Evolutionary conservation across 2,329 filamentous ascomycete genomes (phyloP).

Genomic region (Incumbomyces lentus): DNA sequence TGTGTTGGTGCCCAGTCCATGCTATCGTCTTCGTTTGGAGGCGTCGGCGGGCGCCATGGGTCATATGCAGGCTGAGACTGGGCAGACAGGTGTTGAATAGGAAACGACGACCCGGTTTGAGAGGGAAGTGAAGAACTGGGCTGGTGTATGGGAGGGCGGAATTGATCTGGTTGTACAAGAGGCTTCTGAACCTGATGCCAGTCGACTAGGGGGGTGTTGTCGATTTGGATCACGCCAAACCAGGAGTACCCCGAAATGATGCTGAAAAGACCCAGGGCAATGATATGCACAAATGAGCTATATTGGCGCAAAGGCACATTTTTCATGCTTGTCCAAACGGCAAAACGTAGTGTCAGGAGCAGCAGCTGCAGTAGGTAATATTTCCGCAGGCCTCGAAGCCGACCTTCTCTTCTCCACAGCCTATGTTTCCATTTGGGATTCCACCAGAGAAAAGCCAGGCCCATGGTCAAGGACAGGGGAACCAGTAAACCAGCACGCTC

Average conservation of each 20-base stretch:
- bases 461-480: slow-evolving; percentile 28
- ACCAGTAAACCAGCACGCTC: slow-evolving; percentile 13
- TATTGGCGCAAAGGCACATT: slow-evolving; percentile 28
- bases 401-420: slow-evolving; percentile 31
- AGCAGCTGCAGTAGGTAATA: slow-evolving; percentile 40
- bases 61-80: slow-evolving; percentile 22
- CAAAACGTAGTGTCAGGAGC: slow-evolving; percentile 33
- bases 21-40: slow-evolving; percentile 26
- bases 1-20: slow-evolving; percentile 45
- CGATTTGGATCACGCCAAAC: slow-evolving; percentile 30
- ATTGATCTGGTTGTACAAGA: slow-evolving; percentile 15
- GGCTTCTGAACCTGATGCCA: slow-evolving; percentile 16
- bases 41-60: slow-evolving; percentile 30
- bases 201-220: slow-evolving; percentile 31
- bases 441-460: slow-evolving; percentile 39
- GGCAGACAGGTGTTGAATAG: slow-evolving; percentile 19
- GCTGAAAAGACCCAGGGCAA: slow-evolving; percentile 35
- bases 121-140: slow-evolving; percentile 1
- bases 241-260: slow-evolving; percentile 27
- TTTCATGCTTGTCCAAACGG: slow-evolving; percentile 34
- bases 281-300: slow-evolving; percentile 23
- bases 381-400: slow-evolving; percentile 32
- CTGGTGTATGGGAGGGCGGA: slow-evolving; percentile 8
- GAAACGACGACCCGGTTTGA: slow-evolving; percentile 22
- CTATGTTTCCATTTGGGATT: slow-evolving; percentile 38